Conservation (phyloP, 106 monocot genomes). For the Dendrobium chrysotoxum region DNA sequence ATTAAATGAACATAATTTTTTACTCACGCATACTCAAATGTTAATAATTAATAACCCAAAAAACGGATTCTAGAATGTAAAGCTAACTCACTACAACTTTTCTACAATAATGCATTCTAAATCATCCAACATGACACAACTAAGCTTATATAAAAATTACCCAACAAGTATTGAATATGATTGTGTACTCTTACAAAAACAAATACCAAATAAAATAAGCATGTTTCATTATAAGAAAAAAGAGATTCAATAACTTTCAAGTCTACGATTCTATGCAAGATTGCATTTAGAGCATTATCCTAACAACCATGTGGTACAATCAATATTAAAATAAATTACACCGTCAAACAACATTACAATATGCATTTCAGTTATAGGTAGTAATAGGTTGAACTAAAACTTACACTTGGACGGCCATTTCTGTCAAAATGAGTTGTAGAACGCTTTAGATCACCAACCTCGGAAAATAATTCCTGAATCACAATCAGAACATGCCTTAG, state of each 20-base stretch:
- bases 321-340: neutral
- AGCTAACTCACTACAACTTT: neutral
- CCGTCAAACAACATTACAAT: neutral
- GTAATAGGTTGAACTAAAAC: constrained; percentile 16
- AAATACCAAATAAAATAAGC: neutral
- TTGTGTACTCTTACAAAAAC: neutral
- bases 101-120: neutral
- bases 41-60: neutral
- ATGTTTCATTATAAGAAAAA: neutral
- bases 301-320: neutral
- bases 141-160: neutral
- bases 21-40: no score
- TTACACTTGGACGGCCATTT: constrained; percentile 76
- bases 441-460: constrained; percentile 71
- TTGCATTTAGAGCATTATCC: neutral
- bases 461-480: constrained; percentile 88
- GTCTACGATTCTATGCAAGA: neutral
- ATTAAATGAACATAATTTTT: neutral
- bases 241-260: neutral
- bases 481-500: constrained; percentile 1
- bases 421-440: constrained; percentile 83
- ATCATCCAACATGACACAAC: neutral
- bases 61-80: neutral
- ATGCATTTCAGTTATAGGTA: constrained; percentile 1
- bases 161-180: neutral